These are phyloP conservation scores for Litsea cubeba DNA, from an alignment of 164 flowering plant genomes.

Conservation along the genomic window DNA sequence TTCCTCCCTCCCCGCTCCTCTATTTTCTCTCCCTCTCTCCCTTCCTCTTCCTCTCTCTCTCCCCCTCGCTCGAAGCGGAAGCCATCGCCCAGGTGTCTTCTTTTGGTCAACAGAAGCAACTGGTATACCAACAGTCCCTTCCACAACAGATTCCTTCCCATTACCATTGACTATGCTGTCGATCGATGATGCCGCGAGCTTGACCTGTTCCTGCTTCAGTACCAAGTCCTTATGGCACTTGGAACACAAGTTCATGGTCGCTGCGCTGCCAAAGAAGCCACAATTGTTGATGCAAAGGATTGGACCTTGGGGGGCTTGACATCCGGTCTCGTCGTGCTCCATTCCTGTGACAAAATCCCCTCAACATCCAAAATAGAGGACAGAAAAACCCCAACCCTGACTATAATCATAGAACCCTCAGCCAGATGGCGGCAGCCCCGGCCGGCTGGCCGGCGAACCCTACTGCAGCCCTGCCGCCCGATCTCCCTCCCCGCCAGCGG, in stretches of 20 bases:
- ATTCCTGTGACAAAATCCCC: conserved; percentile 24
- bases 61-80: conserved; percentile 14
- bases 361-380: too few species aligned
- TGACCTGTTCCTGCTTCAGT: conserved; percentile 42
- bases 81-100: conserved; percentile 15
- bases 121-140: conserved; percentile 18
- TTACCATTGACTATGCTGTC: conserved; percentile 42
- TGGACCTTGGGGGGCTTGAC: conserved; percentile 49
- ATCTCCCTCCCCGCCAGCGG: too few species aligned
- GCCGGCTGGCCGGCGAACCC: too few species aligned
- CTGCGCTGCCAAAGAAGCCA: conserved; percentile 58
- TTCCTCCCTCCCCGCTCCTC: too few species aligned
- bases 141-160: conserved; percentile 24
- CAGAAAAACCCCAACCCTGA: too few species aligned
- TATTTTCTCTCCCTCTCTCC: too few species aligned
- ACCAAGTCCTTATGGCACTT: conserved; percentile 52
- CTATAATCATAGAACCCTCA: too few species aligned
- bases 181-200: conserved; percentile 49
- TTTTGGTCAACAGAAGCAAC: conserved; percentile 22
- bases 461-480: too few species aligned
- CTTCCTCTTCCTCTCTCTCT: too few species aligned
- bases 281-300: conserved; percentile 51
- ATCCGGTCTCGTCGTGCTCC: conserved; percentile 59
- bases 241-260: conserved; percentile 62
- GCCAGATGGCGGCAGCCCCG: too few species aligned